These are phyloP conservation scores for Monosporascus sp. DNA, from an alignment of 2,329 filamentous ascomycete genomes.

Conservation along the genomic window DNA sequence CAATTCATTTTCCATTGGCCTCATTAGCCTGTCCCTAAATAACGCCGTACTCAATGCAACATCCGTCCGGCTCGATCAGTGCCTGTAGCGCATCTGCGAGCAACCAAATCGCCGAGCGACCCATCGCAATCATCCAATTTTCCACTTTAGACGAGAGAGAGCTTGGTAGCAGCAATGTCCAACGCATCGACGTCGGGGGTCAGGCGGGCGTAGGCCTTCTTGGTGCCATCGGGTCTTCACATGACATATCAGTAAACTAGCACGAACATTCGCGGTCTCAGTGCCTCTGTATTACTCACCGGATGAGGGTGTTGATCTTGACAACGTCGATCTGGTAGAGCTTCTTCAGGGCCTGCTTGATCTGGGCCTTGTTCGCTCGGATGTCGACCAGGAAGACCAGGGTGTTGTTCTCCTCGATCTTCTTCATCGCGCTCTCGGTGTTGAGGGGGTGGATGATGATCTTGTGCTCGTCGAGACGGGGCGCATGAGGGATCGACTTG, in stretches of 20 bases:
- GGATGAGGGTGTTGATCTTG: slow-evolving; percentile 99
- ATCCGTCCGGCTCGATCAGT: slow-evolving; percentile 17
- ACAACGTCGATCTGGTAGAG: slow-evolving; percentile 96
- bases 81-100: slow-evolving; percentile 12
- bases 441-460: slow-evolving; percentile 97
- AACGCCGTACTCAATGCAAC: slow-evolving; percentile 31
- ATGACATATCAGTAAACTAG: slow-evolving; percentile 19
- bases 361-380: slow-evolving; percentile 99
- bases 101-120: slow-evolving; percentile 15
- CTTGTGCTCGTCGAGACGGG: slow-evolving; percentile 96
- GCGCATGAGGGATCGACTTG: slow-evolving; percentile 85
- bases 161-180: slow-evolving; percentile 98
- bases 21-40: slow-evolving; percentile 27
- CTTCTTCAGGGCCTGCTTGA: slow-evolving; percentile 97
- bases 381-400: slow-evolving; percentile 95
- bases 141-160: slow-evolving; percentile 78
- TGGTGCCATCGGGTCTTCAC: slow-evolving; percentile 81
- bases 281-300: slow-evolving; percentile 49
- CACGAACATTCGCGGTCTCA: no score
- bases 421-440: slow-evolving; percentile 99
- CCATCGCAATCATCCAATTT: slow-evolving; percentile 11
- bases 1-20: slow-evolving; percentile 29
- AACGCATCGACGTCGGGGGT: slow-evolving; percentile 96
- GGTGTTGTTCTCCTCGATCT: slow-evolving; percentile 99
- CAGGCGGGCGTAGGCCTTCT: slow-evolving; percentile 98